A percentile compares a stretch with the other conserved stretches of the same genome.
These are phyloP conservation scores for Colletotrichum tropicicola DNA, from an alignment of 2,329 filamentous ascomycete genomes.

Conservation along the genomic window DNA sequence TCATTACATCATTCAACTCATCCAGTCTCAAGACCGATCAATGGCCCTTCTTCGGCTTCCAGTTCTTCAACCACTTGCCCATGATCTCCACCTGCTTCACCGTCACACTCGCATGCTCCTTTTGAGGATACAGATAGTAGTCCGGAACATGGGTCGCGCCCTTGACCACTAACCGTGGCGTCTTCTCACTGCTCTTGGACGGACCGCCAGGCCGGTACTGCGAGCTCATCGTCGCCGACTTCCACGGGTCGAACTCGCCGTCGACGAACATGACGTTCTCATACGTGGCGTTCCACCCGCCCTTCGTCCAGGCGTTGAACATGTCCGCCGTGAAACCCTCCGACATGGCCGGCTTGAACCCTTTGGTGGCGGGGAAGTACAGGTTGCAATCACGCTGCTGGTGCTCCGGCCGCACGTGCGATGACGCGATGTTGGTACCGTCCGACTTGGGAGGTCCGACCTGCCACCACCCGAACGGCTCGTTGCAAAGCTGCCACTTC, in stretches of 20 bases:
- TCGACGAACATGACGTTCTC: slow-evolving; percentile 26
- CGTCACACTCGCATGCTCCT: neutral
- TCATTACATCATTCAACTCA: neutral
- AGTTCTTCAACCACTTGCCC: slow-evolving; percentile 25
- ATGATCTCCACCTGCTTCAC: slow-evolving; percentile 16
- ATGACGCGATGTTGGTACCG: slow-evolving; percentile 21
- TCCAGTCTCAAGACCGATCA: neutral
- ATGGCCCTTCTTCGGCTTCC: slow-evolving; percentile 16
- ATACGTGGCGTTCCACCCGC: slow-evolving; percentile 18
- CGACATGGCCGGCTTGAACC: slow-evolving; percentile 8
- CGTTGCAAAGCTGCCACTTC: slow-evolving; percentile 28
- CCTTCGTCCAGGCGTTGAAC: slow-evolving; percentile 20
- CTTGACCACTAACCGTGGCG: slow-evolving; percentile 13
- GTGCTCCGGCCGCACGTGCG: neutral
- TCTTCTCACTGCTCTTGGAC: slow-evolving; percentile 6
- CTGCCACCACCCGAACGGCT: slow-evolving; percentile 25
- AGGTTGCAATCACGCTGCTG: neutral
- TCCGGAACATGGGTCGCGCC: slow-evolving; percentile 15
- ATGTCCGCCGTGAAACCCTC: slow-evolving; percentile 17
- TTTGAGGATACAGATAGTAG: neutral
- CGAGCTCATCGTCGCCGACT: slow-evolving; percentile 20
- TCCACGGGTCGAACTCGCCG: slow-evolving; percentile 28
- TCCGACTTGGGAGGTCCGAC: slow-evolving; percentile 14
- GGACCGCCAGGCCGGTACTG: slow-evolving; percentile 20
- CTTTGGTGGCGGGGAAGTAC: slow-evolving; percentile 9